Percentiles rank a stretch among this genome's conserved stretches.
phyloP scores from a whole-genome alignment of 176 grass and related monocot genomes.

The Rhynchospora tenuis region DNA sequence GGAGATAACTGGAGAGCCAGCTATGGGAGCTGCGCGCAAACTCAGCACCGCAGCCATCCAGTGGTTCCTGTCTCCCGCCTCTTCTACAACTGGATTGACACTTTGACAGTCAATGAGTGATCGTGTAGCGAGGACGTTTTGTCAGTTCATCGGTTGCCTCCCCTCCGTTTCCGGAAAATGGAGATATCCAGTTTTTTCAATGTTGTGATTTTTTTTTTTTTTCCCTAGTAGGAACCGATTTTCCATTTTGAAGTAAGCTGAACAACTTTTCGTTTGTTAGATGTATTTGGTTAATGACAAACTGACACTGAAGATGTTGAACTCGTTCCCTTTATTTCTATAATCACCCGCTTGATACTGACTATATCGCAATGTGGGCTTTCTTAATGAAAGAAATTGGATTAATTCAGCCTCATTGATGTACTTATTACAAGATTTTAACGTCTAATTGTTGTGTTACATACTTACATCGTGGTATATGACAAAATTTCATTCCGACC shows the following conservation, averaged over 20 bases:
- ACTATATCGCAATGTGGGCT: neutral
- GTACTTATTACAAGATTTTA: neutral
- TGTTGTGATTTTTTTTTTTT: neutral
- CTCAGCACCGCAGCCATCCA: conserved; percentile 18
- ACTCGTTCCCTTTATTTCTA: neutral
- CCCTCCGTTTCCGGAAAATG: neutral
- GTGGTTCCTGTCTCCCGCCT: neutral
- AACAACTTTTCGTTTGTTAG: neutral
- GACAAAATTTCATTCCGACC: neutral
- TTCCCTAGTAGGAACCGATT: neutral
- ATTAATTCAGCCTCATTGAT: neutral
- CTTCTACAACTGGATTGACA: neutral
- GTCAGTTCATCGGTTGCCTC: neutral
- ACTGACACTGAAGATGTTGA: neutral
- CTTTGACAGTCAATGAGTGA: neutral
- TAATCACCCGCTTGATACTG: neutral
- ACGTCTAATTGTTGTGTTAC: neutral
- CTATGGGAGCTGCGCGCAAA: neutral
- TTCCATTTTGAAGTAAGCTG: neutral
- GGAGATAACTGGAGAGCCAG: neutral
- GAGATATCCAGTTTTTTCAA: neutral
- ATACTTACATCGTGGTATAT: too few relatives aligned
- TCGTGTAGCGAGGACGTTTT: neutral
- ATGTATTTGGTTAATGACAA: neutral
- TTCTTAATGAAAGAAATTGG: neutral